Base-by-base conservation (phyloP, 495 filamentous ascomycete genomes). In the Annulohypoxylon bovei region DNA sequence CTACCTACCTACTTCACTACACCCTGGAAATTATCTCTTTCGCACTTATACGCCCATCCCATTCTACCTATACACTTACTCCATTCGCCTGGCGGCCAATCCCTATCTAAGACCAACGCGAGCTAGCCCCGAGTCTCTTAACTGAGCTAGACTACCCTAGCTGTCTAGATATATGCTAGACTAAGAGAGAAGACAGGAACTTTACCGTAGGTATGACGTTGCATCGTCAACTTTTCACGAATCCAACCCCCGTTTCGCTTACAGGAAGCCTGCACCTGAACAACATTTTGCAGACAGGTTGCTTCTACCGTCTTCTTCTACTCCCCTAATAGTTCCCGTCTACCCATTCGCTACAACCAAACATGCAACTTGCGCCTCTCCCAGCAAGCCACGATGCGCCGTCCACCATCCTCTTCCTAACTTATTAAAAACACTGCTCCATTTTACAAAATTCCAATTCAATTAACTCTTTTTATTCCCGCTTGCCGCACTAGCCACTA, bases 131-230 rank as follows among this genome's bases (percentile, higher is more conserved):
- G 4, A 35, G 14, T 8, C 16, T 40, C n/a, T 18, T 25, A 7
- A 57, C 35, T n/a, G 42, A 39, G 14, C 25, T 30, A 32, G 18
- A 39, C 53, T n/a, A n/a, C n/a, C n/a, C n/a, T n/a, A n/a, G n/a
- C n/a, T n/a, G n/a, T n/a, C n/a, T n/a, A n/a, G n/a, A n/a, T n/a
- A n/a, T n/a, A n/a, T n/a, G n/a, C n/a, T 35, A 32, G 30, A 23
- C 50, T 7, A 22, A 39, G 53, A 14, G n/a, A 3, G 6, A 30
- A 39, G 14, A 18, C 7, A 11, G 12, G 30, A n/a, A 32, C 25
- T 50, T 52, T 46, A 37, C 61, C 28, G 63, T 60, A 72, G 65
- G 70, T 72, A 72, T 72, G 70, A 72, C 70, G 70, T 72, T 72
- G 56, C 70, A 72, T 72, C 27, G 18, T 55, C 28, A 2, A 50